These are phyloP conservation scores for Fusarium agapanthi DNA, from an alignment of 2,329 filamentous ascomycete genomes.

Conservation along the genomic window DNA sequence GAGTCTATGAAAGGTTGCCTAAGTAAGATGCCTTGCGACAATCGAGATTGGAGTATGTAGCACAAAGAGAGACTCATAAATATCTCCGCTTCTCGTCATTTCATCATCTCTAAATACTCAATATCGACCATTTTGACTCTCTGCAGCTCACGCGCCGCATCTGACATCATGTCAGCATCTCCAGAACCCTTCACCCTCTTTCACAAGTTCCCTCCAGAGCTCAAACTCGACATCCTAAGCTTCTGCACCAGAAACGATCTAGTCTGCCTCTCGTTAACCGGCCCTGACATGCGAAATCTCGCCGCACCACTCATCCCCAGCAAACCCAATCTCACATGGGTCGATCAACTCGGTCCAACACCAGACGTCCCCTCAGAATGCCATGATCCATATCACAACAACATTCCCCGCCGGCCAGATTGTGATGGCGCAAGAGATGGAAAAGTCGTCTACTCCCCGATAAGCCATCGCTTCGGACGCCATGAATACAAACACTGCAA, in stretches of 20 bases:
- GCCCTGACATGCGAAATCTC: background rate
- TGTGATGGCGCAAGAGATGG: background rate
- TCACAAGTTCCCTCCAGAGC: background rate
- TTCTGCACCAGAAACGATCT: background rate
- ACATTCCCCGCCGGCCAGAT: accelerated
- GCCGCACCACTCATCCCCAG: background rate
- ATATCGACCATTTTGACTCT: background rate
- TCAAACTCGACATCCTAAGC: background rate
- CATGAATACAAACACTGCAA: background rate
- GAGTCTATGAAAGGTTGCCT: background rate
- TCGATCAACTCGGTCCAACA: background rate
- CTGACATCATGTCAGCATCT: background rate
- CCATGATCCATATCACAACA: accelerated
- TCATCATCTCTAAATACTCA: background rate
- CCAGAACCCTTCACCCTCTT: background rate
- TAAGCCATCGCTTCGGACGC: background rate
- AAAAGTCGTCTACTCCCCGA: accelerated
- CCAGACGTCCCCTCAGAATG: background rate
- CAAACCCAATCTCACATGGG: background rate
- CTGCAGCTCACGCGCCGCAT: background rate
- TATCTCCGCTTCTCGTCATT: background rate
- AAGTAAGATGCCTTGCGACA: background rate
- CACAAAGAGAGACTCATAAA: background rate
- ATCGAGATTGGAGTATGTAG: background rate
- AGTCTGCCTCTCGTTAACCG: conserved; percentile 7